phyloP scores from a whole-genome alignment of 2,329 filamentous ascomycete species.

The Fusarium scirpi region DNA sequence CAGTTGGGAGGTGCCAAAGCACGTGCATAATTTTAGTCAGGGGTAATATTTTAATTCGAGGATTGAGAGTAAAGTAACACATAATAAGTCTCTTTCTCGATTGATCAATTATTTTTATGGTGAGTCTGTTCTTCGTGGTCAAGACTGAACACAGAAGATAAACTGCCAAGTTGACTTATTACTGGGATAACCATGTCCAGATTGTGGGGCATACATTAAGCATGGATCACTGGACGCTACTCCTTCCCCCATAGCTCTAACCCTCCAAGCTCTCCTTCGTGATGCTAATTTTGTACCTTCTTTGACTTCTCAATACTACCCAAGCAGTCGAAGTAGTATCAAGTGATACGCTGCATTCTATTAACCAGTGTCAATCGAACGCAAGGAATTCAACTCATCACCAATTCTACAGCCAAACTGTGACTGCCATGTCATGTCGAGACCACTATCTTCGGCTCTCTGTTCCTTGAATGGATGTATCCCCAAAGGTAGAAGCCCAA shows the following conservation, averaged over 20 bases:
- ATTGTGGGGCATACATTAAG: neutral
- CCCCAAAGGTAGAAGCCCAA: constrained; percentile 9
- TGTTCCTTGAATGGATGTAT: neutral
- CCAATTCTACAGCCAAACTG: neutral
- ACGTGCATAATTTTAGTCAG: constrained; percentile 11
- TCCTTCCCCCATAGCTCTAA: neutral
- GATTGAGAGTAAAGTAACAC: neutral
- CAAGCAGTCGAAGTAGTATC: neutral
- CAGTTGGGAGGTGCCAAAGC: neutral
- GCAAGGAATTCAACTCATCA: neutral
- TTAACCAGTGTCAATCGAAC: neutral
- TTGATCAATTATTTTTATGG: neutral
- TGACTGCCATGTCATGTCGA: neutral
- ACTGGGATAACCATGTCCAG: constrained; percentile 3
- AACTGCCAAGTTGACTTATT: constrained; percentile 6
- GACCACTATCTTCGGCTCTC: neutral
- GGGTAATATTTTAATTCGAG: neutral
- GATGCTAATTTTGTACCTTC: constrained; percentile 1
- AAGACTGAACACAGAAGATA: constrained; percentile 20
- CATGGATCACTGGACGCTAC: constrained; percentile 16
- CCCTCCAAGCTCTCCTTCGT: neutral
- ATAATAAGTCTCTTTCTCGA: neutral
- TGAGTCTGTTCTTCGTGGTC: constrained; percentile 6
- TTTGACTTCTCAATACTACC: neutral
- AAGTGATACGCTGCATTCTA: neutral